Conservation (phyloP, 805 yeast genomes). For the Starmera caribaea region DNA sequence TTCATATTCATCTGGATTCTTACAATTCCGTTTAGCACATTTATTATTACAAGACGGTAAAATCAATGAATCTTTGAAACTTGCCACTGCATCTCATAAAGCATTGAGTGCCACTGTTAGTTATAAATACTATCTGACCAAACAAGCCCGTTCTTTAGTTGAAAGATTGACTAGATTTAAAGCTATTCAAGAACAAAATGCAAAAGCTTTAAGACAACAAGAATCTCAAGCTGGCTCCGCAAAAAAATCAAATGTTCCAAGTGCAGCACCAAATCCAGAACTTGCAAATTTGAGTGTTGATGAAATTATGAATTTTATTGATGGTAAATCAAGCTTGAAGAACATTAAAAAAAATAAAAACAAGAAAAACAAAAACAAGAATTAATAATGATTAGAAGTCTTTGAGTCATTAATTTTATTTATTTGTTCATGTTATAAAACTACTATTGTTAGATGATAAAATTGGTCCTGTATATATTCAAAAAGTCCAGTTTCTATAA, state of each 20-base stretch:
- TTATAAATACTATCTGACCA: slow-evolving; percentile 54
- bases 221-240: slow-evolving; percentile 18
- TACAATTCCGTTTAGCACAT: slow-evolving; percentile 63
- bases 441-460: no score
- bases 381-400: no score
- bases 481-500: no score
- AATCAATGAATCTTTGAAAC: slow-evolving; percentile 44
- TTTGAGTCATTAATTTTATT: not conserved
- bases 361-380: slow-evolving; percentile 7
- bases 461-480: no score
- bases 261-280: slow-evolving; percentile 31
- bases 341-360: slow-evolving; percentile 19
- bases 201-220: slow-evolving; percentile 17
- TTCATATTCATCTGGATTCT: slow-evolving; percentile 52
- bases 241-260: slow-evolving; percentile 15
- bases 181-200: slow-evolving; percentile 34
- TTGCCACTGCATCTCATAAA: slow-evolving; percentile 45
- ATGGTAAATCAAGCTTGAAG: slow-evolving; percentile 32
- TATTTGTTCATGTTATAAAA: no score
- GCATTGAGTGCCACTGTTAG: slow-evolving; percentile 55
- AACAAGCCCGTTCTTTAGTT: slow-evolving; percentile 58
- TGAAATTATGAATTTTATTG: slow-evolving; percentile 62
- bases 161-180: slow-evolving; percentile 43
- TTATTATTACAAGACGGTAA: slow-evolving; percentile 42
- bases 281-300: slow-evolving; percentile 60